Evolutionary conservation across 208 protist genomes (phyloP), one percentile per base, ranked within the genome.

Genomic region (Spongospora subterranea): DNA sequence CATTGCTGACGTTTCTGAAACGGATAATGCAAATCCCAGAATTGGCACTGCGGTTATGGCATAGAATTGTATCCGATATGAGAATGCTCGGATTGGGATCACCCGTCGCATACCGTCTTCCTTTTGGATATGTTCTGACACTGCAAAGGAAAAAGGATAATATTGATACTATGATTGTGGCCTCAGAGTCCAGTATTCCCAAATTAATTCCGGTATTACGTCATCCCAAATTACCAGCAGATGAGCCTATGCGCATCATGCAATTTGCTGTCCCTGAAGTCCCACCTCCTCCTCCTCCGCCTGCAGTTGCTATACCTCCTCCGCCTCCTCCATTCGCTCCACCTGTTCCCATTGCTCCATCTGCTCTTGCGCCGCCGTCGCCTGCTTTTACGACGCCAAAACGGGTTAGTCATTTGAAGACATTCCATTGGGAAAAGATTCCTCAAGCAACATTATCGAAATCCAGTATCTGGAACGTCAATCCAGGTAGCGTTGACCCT

Each of bases 391-490:
- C 50, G 6, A 82, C 71, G 6, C 71, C 71, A 6, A 82, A 6
- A 43, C 6, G 40, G n/a, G n/a, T 6, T 6, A 35, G n/a, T 17
- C 6, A 6, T 6, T 82, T 82, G n/a, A 82, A 82, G 71, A 17
- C n/a, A 6, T 82, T 82, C 71, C 71, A 82, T 82, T 82, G 71
- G 71, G 71, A 82, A n/a, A 82, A 82, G n/a, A 82, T 82, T n/a
- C 17, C n/a, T 35, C 17, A 6, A 43, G 40, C 17, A 43, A 43
- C n/a, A 20, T 32, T 65, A 32, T 6, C 6, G 6, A 35, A 82
- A 45, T 40, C 6, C 35, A 82, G 71, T 43, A n/a, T 82, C 71
- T 82, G 71, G 71, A 45, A 43, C n/a, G 35, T 82, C 35, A 24
- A 60, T 6, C 50, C 50, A 60, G 50, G 50, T 29, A 20, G 17